Evolutionary conservation across 2,329 filamentous ascomycete species (phyloP), one percentile per base, ranked within the genome.

Genomic region (Beauveria medogensis): DNA sequence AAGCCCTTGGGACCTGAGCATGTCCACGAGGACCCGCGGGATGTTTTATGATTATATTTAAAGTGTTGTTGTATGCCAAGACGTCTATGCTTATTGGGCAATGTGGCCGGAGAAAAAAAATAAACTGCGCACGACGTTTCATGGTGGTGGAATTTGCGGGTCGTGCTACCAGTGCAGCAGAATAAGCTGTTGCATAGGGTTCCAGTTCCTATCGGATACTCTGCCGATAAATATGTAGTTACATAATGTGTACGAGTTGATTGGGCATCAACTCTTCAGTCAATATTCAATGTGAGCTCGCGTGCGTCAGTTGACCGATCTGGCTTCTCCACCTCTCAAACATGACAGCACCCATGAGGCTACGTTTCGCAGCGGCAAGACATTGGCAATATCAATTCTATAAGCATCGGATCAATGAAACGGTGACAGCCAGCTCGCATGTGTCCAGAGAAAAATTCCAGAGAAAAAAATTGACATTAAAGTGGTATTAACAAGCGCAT

Each of bases 121-220:
- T 30, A 30, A 30, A 30, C 24, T 50, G 46, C 34, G 55, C 55
- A 58, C 28, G 14, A 26, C 20, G 55, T 57, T 57, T 57, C 55
- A 57, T n/a, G 20, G 46, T 24, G 30, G 47, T 51, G 55, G 55
- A 34, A 46, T 46, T 40, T 57, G 55, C 54, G 55, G 55, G 55
- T 51, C 55, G 14, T 20, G 34, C 9, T n/a, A 34, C 34, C 34
- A 16, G 14, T 37, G 34, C 18, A 28, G 28, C 20, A 14, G n/a
- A 57, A 34, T 40, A 40, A 26, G 2, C 43, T 30, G 16, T 48
- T 48, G 34, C 44, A 24, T 28, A 40, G 26, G 55, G 30, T 20
- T n/a, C 30, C 30, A 28, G 54, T 28, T 28, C 47, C 28, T 20
- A 20, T 48, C 54, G n/a, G 54, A 46, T 24, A 28, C 12, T 22